Evolutionary conservation across 1,139 yeast genomes (phyloP), one percentile per base, ranked within the genome.

Genomic region (Hyphopichia wangnamkhiaoensis): DNA sequence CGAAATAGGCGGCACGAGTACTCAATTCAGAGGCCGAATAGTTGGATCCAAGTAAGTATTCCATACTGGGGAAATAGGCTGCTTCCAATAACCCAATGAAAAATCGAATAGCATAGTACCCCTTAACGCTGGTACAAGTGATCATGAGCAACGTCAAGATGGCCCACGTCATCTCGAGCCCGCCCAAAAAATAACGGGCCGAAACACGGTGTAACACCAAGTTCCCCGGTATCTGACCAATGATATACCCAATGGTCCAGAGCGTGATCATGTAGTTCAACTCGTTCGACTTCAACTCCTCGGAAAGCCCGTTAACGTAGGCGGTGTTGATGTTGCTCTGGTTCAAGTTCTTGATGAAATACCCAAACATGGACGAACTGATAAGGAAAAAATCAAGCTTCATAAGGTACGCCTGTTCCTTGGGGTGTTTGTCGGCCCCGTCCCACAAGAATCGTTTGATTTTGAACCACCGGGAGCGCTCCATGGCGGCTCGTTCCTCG

Each of bases 231-330:
- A 80, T 64, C 47, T 78, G 83, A 10, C 84, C 83, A 37, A 80
- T 58, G 41, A 79, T 73, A 45, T 79, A 79, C 1, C 85, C 86
- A 13, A 77, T 75, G 0, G 83, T 78, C 72, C 77, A 80, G 23
- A 74, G 58, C 0, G 84, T 74, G 12, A 64, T 61, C 52, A 80
- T 60, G 38, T 74, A 71, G 44, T 80, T 75, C 44, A 71, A 74
- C 47, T 81, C 82, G 47, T 80, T 76, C 74, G 81, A 74, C 7
- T 56, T 45, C 46, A 74, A 74, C 46, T 74, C 73, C 45, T 80
- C 82, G 41, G 69, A 63, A 85, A 82, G 79, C 15, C 86, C 85
- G 39, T 79, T 76, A 29, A 79, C 82, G 52, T 76, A 82, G 2
- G 86, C 82, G 8, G 77, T 74, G 26, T 71, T 60, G 13, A 76